These are phyloP conservation scores for Sporothrix dimorphospora DNA, from an alignment of 2,329 filamentous ascomycete genomes.

Conservation along the genomic window DNA sequence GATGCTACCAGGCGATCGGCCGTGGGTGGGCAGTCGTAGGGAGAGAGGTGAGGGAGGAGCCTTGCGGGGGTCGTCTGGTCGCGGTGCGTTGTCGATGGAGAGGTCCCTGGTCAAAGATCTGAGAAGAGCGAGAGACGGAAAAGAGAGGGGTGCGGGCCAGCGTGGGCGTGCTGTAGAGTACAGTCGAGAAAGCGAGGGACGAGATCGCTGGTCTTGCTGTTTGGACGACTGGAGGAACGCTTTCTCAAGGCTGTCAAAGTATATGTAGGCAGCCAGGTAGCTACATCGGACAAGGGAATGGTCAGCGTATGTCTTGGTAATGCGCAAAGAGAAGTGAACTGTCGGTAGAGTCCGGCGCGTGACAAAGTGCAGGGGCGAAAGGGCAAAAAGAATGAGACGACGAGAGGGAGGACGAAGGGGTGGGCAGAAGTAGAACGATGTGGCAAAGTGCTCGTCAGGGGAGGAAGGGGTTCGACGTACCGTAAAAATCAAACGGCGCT, in stretches of 20 bases:
- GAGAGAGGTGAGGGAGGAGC: neutral
- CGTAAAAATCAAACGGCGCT: neutral
- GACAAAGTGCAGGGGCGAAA: constrained; percentile 1
- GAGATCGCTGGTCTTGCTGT: neutral
- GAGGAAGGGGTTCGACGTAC: neutral
- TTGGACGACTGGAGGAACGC: neutral
- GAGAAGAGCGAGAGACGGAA: neutral
- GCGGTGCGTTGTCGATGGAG: neutral
- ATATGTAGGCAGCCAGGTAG: neutral
- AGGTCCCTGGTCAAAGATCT: neutral
- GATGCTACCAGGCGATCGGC: neutral
- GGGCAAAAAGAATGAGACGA: neutral
- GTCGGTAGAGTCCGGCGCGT: constrained; percentile 3
- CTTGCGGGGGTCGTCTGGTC: neutral
- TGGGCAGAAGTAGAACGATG: neutral
- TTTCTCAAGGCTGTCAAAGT: neutral
- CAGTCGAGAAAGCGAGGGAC: neutral
- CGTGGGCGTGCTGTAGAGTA: neutral
- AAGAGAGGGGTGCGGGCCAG: neutral
- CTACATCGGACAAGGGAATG: neutral
- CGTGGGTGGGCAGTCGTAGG: neutral
- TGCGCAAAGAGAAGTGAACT: neutral
- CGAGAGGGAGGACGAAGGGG: neutral
- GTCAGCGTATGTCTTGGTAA: neutral
- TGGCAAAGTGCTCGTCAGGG: neutral